A percentile compares a stretch with the other conserved stretches of the same genome.
phyloP scores from a whole-genome alignment of 768 basidiomycete species.

The Lactifluus volemus region DNA sequence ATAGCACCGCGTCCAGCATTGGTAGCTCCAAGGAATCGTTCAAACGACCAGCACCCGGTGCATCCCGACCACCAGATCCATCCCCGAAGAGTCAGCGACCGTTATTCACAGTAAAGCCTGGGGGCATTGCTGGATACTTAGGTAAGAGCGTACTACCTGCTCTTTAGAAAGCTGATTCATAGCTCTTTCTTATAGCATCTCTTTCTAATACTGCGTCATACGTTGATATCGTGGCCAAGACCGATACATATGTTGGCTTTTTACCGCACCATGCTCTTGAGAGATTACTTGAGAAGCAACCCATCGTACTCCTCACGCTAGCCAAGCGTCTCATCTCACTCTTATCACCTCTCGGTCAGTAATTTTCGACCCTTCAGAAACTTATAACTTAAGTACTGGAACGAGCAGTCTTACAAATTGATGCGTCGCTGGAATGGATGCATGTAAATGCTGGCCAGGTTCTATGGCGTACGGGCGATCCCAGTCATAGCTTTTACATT shows the following conservation, averaged over 20 bases:
- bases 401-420: conserved; percentile 81
- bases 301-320: conserved; percentile 90
- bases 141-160: conserved; percentile 35
- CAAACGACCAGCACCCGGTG: conserved; percentile 20
- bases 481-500: conserved; percentile 94
- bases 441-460: conserved; percentile 95
- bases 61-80: conserved; percentile 28
- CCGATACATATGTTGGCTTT: conserved; percentile 97
- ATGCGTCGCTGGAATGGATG: conserved; percentile 96
- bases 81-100: conserved; percentile 40
- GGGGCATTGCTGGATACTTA: conserved; percentile 95
- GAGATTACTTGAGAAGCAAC: conserved; percentile 82
- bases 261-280: conserved; percentile 84
- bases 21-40: conserved; percentile 7
- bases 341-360: conserved; percentile 80
- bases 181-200: conserved; percentile 48
- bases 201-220: conserved; percentile 89
- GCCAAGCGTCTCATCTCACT: conserved; percentile 95
- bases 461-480: conserved; percentile 84
- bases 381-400: neutral
- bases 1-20: conserved; percentile 11
- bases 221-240: conserved; percentile 94
- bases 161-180: neutral
- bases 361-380: neutral
- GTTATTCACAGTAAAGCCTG: conserved; percentile 92